Percentiles rank a stretch among this genome's conserved stretches.
These are phyloP conservation scores for Emydomyces testavorans DNA, from an alignment of 2,329 filamentous ascomycete species.

Conservation along the genomic window DNA sequence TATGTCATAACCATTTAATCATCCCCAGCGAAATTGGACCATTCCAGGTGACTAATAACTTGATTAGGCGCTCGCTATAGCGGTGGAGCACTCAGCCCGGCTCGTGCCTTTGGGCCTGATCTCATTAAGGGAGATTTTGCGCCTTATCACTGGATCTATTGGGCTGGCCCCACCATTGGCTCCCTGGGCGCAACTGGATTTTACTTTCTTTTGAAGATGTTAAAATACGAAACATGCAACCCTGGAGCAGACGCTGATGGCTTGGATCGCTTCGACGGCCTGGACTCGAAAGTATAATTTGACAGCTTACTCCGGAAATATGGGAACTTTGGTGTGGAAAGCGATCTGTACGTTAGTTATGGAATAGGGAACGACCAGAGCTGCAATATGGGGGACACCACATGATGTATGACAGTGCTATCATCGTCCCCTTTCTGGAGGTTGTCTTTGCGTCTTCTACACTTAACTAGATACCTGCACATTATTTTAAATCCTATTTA, in stretches of 20 bases:
- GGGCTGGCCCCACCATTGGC: conserved; percentile 38
- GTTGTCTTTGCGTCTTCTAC: no score
- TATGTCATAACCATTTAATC: conserved; percentile 15
- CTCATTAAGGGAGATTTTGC: conserved; percentile 37
- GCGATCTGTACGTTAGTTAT: not conserved
- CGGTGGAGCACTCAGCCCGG: conserved; percentile 40
- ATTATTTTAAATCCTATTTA: no score
- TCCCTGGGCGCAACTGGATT: conserved; percentile 40
- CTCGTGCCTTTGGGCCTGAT: conserved; percentile 39
- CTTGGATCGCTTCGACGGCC: conserved; percentile 1
- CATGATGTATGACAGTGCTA: no score
- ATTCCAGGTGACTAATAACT: not conserved
- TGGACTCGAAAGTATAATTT: conserved; percentile 1
- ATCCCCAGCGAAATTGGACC: not conserved
- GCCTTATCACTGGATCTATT: conserved; percentile 42
- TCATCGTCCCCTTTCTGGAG: no score
- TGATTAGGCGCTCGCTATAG: conserved; percentile 38
- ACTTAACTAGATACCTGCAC: no score
- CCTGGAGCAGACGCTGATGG: conserved; percentile 48
- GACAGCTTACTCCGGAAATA: not conserved
- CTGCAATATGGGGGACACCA: no score
- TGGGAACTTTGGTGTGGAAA: not conserved
- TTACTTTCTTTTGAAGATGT: conserved; percentile 38
- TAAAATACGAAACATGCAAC: conserved; percentile 36
- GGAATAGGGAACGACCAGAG: not conserved